Base-by-base conservation (phyloP, 805 yeast species). In the Spathaspora arborariae region DNA sequence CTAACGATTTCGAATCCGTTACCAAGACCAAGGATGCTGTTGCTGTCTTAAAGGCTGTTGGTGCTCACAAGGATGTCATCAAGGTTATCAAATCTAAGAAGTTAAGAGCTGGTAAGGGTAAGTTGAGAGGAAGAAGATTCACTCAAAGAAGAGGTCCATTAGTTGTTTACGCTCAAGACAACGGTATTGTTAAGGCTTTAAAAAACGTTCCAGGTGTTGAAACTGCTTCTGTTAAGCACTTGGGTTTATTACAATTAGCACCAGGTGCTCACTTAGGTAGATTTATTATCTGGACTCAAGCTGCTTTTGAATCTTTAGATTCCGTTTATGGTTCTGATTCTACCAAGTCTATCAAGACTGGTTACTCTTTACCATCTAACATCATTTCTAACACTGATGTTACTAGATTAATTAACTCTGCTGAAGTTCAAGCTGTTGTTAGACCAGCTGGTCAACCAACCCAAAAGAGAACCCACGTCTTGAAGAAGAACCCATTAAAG, bases 181-280 rank as follows among this genome's bases (percentile, higher is more conserved):
- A 91, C 74, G 98, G 98, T 81, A 68, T 94, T 52, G 95, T 86
- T 73, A 88, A 89, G 84, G 99, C 99, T 57, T 89, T 94, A 85
- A 91, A 98, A 88, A 94, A 94, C 88, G 80, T 94, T 62, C 99
- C 99, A 78, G 99, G 99, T 87, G 98, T 94, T 63, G 99, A 94
- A 82, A 84, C 96, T 69, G 84, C 92, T 67, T 80, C 84, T 74
- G 99, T 94, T 65, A 79, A 85, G 67, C 80, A 91, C 71, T 83
- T 94, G 69, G 94, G 94, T 80, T 82, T 94, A 67, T 85, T 94
- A 74, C 98, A 92, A 82, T 87, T 94, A 70, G 99, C 99, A 67
- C 99, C 99, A 77, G 99, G 99, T 86, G 96, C 98, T 72, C 99
- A 94, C 84, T 81, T 94, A 69, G 99, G 99, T 82, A 91, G 99